Percentiles rank a stretch among this genome's conserved stretches.
Evolutionary conservation across 73 alveolate species (phyloP).

Genomic region (Tetrahymena elliotti): DNA sequence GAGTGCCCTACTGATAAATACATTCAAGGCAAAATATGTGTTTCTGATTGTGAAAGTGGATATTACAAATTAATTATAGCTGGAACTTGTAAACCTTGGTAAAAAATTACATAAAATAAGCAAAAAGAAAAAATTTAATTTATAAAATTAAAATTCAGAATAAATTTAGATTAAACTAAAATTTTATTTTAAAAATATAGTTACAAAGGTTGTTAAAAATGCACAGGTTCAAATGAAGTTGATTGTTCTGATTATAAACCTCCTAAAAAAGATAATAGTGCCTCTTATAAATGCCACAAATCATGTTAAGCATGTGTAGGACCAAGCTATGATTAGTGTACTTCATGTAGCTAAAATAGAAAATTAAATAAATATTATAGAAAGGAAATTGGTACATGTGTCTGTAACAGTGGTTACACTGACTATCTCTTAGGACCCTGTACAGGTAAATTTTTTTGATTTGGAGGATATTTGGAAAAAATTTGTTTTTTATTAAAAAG

Average conservation of each 20-base stretch:
- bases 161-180: too few relatives aligned
- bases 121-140: too few relatives aligned
- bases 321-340: not conserved
- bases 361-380: not conserved
- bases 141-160: too few relatives aligned
- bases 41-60: not conserved
- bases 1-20: not conserved
- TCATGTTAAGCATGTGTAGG: not conserved
- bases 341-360: not conserved
- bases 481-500: not conserved
- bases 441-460: not conserved
- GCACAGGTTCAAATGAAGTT: not conserved
- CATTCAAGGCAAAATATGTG: not conserved
- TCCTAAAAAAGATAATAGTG: not conserved
- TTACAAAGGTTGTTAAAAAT: not conserved
- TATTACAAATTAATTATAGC: not conserved
- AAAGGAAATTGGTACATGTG: not conserved
- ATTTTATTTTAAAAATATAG: not conserved
- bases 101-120: too few relatives aligned
- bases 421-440: not conserved
- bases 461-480: too few relatives aligned
- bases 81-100: not conserved
- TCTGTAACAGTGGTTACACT: not conserved
- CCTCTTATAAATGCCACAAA: not conserved
- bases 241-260: not conserved